These are phyloP conservation scores for Craterostigma plantagineum DNA, from an alignment of 257 asterid genomes.

Conservation along the genomic window DNA sequence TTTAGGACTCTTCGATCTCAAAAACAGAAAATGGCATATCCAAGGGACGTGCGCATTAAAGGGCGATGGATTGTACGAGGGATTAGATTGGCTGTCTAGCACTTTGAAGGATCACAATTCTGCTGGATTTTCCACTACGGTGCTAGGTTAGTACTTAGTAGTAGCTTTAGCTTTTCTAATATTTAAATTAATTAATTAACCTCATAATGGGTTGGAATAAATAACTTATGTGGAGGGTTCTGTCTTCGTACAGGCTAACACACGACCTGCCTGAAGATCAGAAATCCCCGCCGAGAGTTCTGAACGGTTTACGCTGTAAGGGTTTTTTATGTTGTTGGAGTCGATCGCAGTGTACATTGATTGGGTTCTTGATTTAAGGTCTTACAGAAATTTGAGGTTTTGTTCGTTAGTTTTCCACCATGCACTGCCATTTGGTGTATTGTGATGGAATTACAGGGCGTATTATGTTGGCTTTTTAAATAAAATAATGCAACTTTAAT, in stretches of 20 bases:
- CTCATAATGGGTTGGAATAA: too few relatives aligned
- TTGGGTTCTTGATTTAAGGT: too few relatives aligned
- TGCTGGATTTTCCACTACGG: too few relatives aligned
- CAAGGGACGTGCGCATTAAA: conserved; percentile 68
- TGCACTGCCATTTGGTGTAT: too few relatives aligned
- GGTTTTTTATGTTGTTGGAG: background rate
- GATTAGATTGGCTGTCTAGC: conserved; percentile 70
- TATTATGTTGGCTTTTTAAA: too few relatives aligned
- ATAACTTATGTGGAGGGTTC: too few relatives aligned
- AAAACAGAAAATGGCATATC: conserved; percentile 68
- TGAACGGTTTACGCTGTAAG: background rate
- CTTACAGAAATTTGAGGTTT: too few relatives aligned
- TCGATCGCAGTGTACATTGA: too few relatives aligned
- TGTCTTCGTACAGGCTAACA: background rate
- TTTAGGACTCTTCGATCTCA: conserved; percentile 55
- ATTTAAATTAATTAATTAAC: too few relatives aligned
- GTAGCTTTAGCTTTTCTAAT: background rate
- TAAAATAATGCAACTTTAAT: too few relatives aligned
- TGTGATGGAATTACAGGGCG: too few relatives aligned
- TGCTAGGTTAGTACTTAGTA: background rate
- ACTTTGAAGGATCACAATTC: conserved; percentile 47
- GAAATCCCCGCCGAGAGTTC: background rate
- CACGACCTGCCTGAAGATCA: background rate
- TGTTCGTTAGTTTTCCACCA: too few relatives aligned
- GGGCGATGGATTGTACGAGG: conserved; percentile 78